Base-by-base conservation (phyloP, 2,329 filamentous ascomycete genomes). In the Botrytis deweyae region DNA sequence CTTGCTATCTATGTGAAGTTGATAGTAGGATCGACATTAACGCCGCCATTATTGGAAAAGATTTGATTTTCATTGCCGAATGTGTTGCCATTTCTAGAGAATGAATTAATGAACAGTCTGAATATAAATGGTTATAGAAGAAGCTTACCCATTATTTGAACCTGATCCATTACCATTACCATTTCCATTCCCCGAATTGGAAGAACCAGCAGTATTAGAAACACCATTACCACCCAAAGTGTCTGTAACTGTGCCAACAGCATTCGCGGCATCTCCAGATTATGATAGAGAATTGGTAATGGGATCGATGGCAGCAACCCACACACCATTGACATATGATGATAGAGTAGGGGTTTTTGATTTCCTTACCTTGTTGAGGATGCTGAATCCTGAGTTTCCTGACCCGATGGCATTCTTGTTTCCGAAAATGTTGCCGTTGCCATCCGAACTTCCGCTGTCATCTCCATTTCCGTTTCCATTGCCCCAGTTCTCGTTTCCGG, bases 351-450 rank as follows among this genome's bases (percentile, higher is more conserved):
- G 20, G 9, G 40, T 10, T 18, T 58, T 18, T 58, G 52, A 29
- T 62, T 63, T 62, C 49, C 68, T 63, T 70, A 70, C 68, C 68
- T 70, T 70, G 29, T 38, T 29, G 25, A 22, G 20, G 33, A 49
- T 16, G 10, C 33, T 49, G 20, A 63, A 38, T 29, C 58, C 58
- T 29, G 58, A 40, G 22, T 70, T 62, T 16, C 58, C 68, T 29
- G 55, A 38, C 4, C 40, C 40, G 20, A 62, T 70, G 4, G 52
- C 10, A 40, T 46, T 70, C 29, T 16, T 12, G 25, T 46, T 63
- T 33, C 40, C 67, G 18, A 61, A 46, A 9, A 22, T 38, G 29
- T 61, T 70, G 18, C 22, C 29, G n/a, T 46, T 61, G 16, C n/a
- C 67, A 22, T 63, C 6, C 1, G 2, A 40, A 9, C 61, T 40